phyloP scores from a whole-genome alignment of 768 basidiomycete species.

The Kwoniella botswanensis region DNA sequence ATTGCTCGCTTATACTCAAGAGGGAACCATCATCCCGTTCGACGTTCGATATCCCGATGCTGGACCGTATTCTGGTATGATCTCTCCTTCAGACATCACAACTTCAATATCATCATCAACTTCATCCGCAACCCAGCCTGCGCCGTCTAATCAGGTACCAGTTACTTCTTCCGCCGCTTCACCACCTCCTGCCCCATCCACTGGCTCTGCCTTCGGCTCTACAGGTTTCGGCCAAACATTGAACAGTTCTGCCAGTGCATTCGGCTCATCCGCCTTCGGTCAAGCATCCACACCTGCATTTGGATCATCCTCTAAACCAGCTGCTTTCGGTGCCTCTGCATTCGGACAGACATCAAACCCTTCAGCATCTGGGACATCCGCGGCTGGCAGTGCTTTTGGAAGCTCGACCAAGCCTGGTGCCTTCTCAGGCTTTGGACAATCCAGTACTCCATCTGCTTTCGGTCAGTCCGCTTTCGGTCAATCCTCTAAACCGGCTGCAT shows the following conservation, averaged over 20 bases:
- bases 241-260: constrained; percentile 19
- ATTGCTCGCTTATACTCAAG: constrained; percentile 56
- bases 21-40: constrained; percentile 58
- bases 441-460: neutral
- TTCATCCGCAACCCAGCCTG: constrained; percentile 11
- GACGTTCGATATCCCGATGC: constrained; percentile 49
- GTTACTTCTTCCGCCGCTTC: constrained; percentile 51
- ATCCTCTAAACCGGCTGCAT: constrained; percentile 18
- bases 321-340: constrained; percentile 28
- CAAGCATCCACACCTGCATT: constrained; percentile 32
- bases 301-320: constrained; percentile 25
- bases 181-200: constrained; percentile 35
- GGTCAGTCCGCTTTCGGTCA: constrained; percentile 33
- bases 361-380: constrained; percentile 14
- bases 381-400: constrained; percentile 5
- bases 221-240: constrained; percentile 2
- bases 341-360: constrained; percentile 11
- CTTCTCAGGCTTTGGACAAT: neutral
- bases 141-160: neutral
- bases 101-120: neutral
- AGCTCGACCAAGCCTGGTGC: neutral
- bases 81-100: constrained; percentile 37
- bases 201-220: constrained; percentile 20
- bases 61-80: constrained; percentile 52
- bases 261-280: constrained; percentile 41